These are phyloP conservation scores for Lasiosphaeria miniovina DNA, from an alignment of 495 filamentous ascomycete genomes.

Conservation along the genomic window DNA sequence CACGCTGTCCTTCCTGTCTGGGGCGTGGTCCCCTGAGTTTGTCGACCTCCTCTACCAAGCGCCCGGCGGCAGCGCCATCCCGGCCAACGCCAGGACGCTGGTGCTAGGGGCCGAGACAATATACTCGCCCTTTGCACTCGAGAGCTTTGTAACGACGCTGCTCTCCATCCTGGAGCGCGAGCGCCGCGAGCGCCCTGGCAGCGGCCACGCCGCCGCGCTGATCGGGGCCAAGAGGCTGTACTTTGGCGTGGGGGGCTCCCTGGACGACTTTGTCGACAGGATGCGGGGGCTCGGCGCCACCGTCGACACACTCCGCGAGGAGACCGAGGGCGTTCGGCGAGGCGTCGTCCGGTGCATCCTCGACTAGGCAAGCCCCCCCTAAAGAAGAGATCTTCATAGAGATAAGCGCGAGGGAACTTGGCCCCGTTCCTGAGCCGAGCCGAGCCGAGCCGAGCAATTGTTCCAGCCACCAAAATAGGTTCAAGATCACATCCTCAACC, in stretches of 20 bases:
- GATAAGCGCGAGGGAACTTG: not conserved
- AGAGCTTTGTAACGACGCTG: slow-evolving; percentile 70
- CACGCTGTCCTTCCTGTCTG: slow-evolving; percentile 71
- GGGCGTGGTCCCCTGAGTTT: slow-evolving; percentile 75
- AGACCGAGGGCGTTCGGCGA: slow-evolving; percentile 56
- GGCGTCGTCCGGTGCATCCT: slow-evolving; percentile 49
- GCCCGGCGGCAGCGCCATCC: slow-evolving; percentile 5
- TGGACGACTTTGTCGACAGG: slow-evolving; percentile 78
- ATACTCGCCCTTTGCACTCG: slow-evolving; percentile 76
- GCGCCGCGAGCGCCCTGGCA: slow-evolving; percentile 32
- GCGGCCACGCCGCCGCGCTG: slow-evolving; percentile 57
- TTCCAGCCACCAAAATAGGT: no score
- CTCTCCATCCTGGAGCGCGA: slow-evolving; percentile 59
- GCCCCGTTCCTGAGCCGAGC: no score
- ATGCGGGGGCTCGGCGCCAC: slow-evolving; percentile 53
- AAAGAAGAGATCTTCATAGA: not conserved
- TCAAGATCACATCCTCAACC: no score
- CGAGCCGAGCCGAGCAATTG: no score
- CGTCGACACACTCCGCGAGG: slow-evolving; percentile 61
- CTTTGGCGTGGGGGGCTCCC: slow-evolving; percentile 91
- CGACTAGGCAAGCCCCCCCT: slow-evolving; percentile 10
- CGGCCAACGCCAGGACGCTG: slow-evolving; percentile 38
- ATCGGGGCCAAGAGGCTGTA: slow-evolving; percentile 91
- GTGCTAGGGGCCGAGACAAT: slow-evolving; percentile 92
- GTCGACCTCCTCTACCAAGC: slow-evolving; percentile 50